These are phyloP conservation scores for Linnemannia exigua DNA, from an alignment of 192 early-diverging fungal genomes.

Conservation along the genomic window DNA sequence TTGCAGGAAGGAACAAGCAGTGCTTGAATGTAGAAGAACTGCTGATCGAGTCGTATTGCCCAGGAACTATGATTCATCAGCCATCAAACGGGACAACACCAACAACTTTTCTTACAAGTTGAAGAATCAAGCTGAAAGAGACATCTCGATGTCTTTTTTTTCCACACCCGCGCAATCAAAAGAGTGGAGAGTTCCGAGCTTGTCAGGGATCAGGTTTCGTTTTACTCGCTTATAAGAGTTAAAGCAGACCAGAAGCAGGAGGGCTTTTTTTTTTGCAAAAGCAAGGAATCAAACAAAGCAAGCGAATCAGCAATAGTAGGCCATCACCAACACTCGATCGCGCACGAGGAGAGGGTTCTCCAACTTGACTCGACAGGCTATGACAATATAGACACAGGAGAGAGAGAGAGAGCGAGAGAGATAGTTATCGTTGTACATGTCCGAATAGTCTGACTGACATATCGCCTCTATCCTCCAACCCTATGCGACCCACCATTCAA, in stretches of 20 bases:
- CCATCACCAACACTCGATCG: neutral
- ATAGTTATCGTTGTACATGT: neutral
- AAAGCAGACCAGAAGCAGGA: neutral
- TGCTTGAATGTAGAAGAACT: neutral
- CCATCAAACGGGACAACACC: neutral
- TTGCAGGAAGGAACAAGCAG: neutral
- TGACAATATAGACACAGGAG: neutral
- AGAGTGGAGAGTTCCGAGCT: neutral
- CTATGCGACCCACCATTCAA: neutral
- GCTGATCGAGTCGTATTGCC: neutral
- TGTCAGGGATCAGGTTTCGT: neutral
- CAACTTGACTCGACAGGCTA: neutral
- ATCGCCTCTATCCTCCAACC: neutral
- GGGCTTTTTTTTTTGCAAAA: neutral
- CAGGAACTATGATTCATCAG: constrained; percentile 3
- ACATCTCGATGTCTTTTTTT: neutral
- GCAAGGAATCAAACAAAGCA: neutral
- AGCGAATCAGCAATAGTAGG: neutral
- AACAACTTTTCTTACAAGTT: neutral
- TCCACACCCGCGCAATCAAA: neutral
- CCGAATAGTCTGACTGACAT: neutral
- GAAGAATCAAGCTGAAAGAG: neutral
- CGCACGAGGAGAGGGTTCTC: neutral
- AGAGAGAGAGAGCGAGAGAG: neutral
- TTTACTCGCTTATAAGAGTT: neutral